Evolutionary conservation across 805 yeast species (phyloP).

Genomic region (Ogataea trehaloabstinens): DNA sequence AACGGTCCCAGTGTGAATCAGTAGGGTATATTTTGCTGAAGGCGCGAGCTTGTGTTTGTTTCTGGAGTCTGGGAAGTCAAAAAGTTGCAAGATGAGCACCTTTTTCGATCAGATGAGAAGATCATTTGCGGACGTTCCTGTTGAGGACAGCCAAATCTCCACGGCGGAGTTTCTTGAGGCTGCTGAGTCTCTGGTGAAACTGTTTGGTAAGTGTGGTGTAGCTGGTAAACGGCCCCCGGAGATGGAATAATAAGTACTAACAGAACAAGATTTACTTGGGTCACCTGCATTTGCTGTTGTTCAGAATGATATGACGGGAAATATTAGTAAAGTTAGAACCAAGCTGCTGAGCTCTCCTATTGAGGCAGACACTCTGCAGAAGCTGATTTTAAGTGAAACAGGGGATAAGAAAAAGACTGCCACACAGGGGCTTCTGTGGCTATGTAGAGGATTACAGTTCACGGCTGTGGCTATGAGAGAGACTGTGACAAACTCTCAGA

Average conservation of each 20-base stretch:
- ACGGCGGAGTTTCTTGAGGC: constrained; percentile 81
- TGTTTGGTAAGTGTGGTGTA: constrained; percentile 56
- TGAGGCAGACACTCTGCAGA: constrained; percentile 68
- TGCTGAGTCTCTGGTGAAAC: constrained; percentile 74
- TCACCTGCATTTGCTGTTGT: constrained; percentile 83
- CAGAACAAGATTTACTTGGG: constrained; percentile 58
- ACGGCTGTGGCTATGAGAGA: constrained; percentile 89
- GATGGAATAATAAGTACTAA: constrained; percentile 1
- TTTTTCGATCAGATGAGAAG: constrained; percentile 77
- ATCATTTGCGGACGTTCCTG: constrained; percentile 74
- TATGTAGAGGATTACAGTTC: constrained; percentile 80
- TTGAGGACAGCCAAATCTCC: constrained; percentile 59
- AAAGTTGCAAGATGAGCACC: constrained; percentile 58
- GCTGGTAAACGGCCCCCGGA: too few relatives aligned
- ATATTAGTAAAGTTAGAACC: constrained; percentile 70
- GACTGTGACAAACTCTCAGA: constrained; percentile 59
- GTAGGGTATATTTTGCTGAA: too few relatives aligned
- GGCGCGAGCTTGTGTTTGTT: too few relatives aligned
- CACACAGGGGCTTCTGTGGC: constrained; percentile 89
- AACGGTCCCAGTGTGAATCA: too few relatives aligned
- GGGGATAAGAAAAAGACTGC: constrained; percentile 69
- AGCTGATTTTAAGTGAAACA: constrained; percentile 69
- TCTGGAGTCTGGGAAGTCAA: too few relatives aligned
- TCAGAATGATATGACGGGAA: constrained; percentile 85
- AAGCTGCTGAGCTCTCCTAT: constrained; percentile 65